Evolutionary conservation across 148 eudicot species (phyloP).

Genomic region (Talinum fruticosum): DNA sequence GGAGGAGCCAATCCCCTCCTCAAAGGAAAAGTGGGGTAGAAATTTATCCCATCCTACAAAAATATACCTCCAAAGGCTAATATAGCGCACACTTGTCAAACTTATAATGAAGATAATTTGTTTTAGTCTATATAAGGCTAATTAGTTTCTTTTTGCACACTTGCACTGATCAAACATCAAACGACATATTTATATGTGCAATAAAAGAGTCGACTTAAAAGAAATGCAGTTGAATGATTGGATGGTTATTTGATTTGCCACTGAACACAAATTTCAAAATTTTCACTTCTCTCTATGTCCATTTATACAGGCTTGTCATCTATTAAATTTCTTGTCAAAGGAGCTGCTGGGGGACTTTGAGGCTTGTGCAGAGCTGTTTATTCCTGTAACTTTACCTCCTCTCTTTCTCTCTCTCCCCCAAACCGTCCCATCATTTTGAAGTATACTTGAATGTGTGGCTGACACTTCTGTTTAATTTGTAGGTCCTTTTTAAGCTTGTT

Average conservation of each 20-base stretch:
- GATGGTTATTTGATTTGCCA: not conserved
- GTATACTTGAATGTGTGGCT: conserved; percentile 29
- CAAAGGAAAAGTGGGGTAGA: too few relatives aligned
- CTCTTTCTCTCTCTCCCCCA: not conserved
- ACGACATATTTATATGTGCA: not conserved
- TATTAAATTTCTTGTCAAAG: conserved; percentile 81
- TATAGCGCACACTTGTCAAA: too few relatives aligned
- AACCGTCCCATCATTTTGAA: not conserved
- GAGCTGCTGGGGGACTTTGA: conserved; percentile 98
- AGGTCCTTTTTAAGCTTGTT: conserved; percentile 98
- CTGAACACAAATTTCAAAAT: conserved; percentile 9
- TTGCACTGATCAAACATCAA: not conserved
- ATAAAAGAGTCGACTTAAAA: not conserved
- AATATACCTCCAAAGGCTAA: too few relatives aligned
- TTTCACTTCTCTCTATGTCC: not conserved
- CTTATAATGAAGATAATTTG: conserved; percentile 1
- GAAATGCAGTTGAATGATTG: not conserved
- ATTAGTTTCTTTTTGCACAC: not conserved
- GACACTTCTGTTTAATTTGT: conserved; percentile 27
- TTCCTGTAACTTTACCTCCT: conserved; percentile 58
- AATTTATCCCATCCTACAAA: too few relatives aligned
- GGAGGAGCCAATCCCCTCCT: too few relatives aligned
- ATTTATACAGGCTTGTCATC: conserved; percentile 75
- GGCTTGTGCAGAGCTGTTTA: conserved; percentile 87
- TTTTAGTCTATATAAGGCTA: not conserved